Percentiles rank a stretch among this genome's conserved stretches.
These are phyloP conservation scores for Ustilago trichophora DNA, from an alignment of 1,284 basidiomycete genomes.

Conservation along the genomic window DNA sequence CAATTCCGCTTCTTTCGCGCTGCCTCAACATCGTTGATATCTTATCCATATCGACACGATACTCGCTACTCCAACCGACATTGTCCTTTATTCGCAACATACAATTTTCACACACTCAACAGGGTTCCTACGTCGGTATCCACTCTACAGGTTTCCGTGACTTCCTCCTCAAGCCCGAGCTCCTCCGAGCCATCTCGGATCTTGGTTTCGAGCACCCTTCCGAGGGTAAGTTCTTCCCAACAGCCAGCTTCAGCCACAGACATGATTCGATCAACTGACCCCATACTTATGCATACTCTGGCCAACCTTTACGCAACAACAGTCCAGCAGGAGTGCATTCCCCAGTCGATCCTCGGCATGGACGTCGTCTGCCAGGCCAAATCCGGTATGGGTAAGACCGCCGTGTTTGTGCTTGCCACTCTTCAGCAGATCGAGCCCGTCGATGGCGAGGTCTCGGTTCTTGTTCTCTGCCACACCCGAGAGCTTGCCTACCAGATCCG, in stretches of 20 bases:
- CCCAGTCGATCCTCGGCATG: constrained; percentile 98
- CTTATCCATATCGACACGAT: too few species aligned
- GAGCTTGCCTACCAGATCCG: constrained; percentile 99
- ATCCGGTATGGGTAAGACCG: constrained; percentile 99
- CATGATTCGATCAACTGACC: too few species aligned
- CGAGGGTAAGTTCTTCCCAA: constrained; percentile 88
- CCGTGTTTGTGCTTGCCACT: constrained; percentile 97
- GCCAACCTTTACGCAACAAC: too few species aligned
- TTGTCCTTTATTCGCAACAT: too few species aligned
- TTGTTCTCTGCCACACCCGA: constrained; percentile 98
- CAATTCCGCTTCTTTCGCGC: too few species aligned
- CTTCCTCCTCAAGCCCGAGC: constrained; percentile 95
- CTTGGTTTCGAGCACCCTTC: constrained; percentile 99
- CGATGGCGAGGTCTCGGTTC: constrained; percentile 95
- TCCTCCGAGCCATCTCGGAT: constrained; percentile 96
- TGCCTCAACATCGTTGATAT: neutral
- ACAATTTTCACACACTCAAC: constrained; percentile 12
- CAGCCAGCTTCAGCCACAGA: too few species aligned
- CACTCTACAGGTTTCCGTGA: constrained; percentile 71
- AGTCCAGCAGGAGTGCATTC: constrained; percentile 99
- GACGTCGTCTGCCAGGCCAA: constrained; percentile 99
- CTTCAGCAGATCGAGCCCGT: constrained; percentile 98
- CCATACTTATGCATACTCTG: too few species aligned
- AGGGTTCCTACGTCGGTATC: constrained; percentile 66
- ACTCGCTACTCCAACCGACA: too few species aligned